Base-by-base conservation (phyloP, 768 basidiomycete species). In the Termitomyces titanicus region DNA sequence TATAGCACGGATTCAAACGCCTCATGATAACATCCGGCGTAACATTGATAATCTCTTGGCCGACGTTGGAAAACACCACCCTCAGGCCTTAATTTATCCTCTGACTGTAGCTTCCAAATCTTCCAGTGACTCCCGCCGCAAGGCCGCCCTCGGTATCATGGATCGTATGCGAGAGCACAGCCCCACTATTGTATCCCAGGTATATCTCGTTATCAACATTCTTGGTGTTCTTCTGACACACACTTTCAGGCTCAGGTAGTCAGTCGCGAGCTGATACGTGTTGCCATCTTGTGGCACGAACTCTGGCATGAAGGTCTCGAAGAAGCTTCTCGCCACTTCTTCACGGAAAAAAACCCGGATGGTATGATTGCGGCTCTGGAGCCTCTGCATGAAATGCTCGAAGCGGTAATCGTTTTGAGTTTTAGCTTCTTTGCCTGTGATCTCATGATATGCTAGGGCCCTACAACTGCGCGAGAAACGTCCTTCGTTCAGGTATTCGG, bases 221-320 rank as follows among this genome's bases (percentile, higher is more conserved):
- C 53, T 22, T 47, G 24, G 27, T 39, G 38, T 44, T 31, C 12
- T 44, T n/a, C 38, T 47, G 20, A 57, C 38, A 20, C 17, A 1
- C 15, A 18, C 11, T 25, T 39, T 20, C 57, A 94, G 85, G 95
- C 94, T 10, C 74, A 87, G 44, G 67, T 96, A 24, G 93, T 99
- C 69, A 92, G 92, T 66, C 86, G 90, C 29, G 97, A 99, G 68
- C 80, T 99, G 35, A 98, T 98, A 56, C 88, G 97, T 18, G 92
- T 98, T 7, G 96, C 97, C 7, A 98, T 99, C 57, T 76, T 99
- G 11, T 99, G 97, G 97, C 95, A 98, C 63, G 97, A 99, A 69
- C 76, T 94, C 60, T 99, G 97, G 97, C 94, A 98, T 63, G 97
- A 99, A 73, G 94, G 93, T 17, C 77, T 99, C 20, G 97, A 99